Evolutionary conservation across 495 filamentous ascomycete genomes (phyloP).

Genomic region (Penicillium arizonense): DNA sequence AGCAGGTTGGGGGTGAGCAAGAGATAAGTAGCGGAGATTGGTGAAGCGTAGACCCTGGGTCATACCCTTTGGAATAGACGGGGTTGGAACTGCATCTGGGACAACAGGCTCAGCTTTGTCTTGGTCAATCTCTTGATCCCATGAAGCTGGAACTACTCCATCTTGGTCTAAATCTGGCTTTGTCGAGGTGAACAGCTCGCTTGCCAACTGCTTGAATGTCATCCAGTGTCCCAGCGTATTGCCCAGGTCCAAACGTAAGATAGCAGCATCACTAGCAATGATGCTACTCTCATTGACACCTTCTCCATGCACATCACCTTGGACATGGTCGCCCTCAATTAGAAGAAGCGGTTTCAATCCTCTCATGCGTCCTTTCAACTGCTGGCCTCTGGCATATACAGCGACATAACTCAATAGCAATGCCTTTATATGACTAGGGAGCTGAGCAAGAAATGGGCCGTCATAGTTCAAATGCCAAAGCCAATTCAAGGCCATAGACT

Average conservation of each 20-base stretch:
- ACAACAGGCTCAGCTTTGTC: constrained; percentile 35
- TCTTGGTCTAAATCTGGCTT: constrained; percentile 11
- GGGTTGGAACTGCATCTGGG: constrained; percentile 7
- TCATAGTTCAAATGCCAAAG: constrained; percentile 64
- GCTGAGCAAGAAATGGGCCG: constrained; percentile 59
- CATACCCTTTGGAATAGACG: constrained; percentile 42
- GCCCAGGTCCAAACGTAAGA: constrained; percentile 63
- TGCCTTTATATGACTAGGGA: constrained; percentile 61
- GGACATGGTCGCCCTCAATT: constrained; percentile 6
- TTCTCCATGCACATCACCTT: constrained; percentile 9
- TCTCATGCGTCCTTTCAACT: constrained; percentile 17
- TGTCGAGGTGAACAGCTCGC: constrained; percentile 45
- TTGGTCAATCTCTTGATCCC: constrained; percentile 27
- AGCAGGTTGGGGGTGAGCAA: constrained; percentile 41
- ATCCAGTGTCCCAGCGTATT: constrained; percentile 58
- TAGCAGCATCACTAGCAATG: constrained; percentile 42
- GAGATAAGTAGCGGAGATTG: constrained; percentile 51
- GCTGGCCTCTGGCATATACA: constrained; percentile 43
- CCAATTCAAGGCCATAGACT: constrained; percentile 67
- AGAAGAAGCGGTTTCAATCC: constrained; percentile 33
- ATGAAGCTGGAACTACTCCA: constrained; percentile 33
- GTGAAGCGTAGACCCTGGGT: constrained; percentile 42
- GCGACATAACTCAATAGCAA: constrained; percentile 63
- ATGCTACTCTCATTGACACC: constrained; percentile 27
- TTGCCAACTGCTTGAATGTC: constrained; percentile 55